phyloP scores from a whole-genome alignment of 2,329 filamentous ascomycete species.

The Tolypocladium album region DNA sequence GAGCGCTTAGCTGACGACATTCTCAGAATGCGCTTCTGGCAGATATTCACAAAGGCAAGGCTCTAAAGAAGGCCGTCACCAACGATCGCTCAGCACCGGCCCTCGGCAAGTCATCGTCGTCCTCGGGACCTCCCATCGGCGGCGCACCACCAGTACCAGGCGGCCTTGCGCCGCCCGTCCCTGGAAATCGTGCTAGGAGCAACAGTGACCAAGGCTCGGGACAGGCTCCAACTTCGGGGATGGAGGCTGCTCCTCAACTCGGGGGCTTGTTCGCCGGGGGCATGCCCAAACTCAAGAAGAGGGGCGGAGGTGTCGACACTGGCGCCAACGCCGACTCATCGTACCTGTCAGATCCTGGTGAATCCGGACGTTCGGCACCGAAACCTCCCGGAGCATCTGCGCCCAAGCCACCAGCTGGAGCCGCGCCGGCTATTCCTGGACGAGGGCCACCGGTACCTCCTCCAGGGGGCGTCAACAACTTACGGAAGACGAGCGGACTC shows the following conservation, averaged over 20 bases:
- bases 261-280: constrained; percentile 85
- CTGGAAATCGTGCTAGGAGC: constrained; percentile 63
- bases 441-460: constrained; percentile 28
- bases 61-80: constrained; percentile 75
- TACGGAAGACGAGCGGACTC: constrained; percentile 45
- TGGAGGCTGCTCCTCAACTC: constrained; percentile 64
- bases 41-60: constrained; percentile 75
- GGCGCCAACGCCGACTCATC: constrained; percentile 49
- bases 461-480: constrained; percentile 32
- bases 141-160: constrained; percentile 69
- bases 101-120: constrained; percentile 28
- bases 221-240: constrained; percentile 26
- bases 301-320: constrained; percentile 69
- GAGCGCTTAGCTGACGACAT: constrained; percentile 5
- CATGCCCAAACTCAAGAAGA: constrained; percentile 90
- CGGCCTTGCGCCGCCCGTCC: constrained; percentile 61
- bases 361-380: constrained; percentile 15
- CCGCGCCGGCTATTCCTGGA: constrained; percentile 49
- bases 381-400: constrained; percentile 42
- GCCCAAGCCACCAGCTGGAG: constrained; percentile 48
- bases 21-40: constrained; percentile 70
- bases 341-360: constrained; percentile 68
- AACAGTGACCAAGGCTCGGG: constrained; percentile 64
- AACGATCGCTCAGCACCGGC: constrained; percentile 85
- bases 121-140: constrained; percentile 50